A percentile compares a stretch with the other conserved stretches of the same genome.
Conservation (phyloP, 2,329 filamentous ascomycete genomes). For the Aspergillus neoniger region DNA sequence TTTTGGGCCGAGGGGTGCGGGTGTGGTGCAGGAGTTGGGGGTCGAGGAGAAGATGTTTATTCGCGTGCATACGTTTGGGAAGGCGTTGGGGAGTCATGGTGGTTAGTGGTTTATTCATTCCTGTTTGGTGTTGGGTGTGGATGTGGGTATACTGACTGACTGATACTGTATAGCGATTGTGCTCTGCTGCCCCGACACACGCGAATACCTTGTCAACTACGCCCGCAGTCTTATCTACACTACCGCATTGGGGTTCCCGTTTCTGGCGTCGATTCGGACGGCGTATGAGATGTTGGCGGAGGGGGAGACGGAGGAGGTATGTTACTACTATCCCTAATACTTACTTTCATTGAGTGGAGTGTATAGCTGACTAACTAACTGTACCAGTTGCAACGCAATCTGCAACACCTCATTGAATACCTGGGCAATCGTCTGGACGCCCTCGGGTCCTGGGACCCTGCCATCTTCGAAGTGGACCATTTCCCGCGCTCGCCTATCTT, state of each 20-base stretch:
- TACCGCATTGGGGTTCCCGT: conserved; percentile 65
- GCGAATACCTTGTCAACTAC: conserved; percentile 72
- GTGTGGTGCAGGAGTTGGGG: conserved; percentile 53
- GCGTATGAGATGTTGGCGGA: conserved; percentile 59
- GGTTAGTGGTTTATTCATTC: conserved; percentile 51
- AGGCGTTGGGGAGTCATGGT: conserved; percentile 63
- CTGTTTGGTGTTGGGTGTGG: too few species aligned
- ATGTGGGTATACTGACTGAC: background rate
- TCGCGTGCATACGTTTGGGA: conserved; percentile 55
- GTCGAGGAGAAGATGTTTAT: conserved; percentile 54
- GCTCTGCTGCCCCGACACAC: conserved; percentile 60
- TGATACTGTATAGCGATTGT: conserved; percentile 53
- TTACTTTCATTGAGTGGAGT: background rate
- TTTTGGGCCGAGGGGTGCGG: conserved; percentile 52
- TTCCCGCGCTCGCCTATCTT: conserved; percentile 65
- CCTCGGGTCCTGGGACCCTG: conserved; percentile 32
- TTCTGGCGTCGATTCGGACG: conserved; percentile 60
- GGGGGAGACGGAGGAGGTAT: conserved; percentile 52
- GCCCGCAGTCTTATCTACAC: conserved; percentile 75
- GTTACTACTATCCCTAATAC: conserved; percentile 4
- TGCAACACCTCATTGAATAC: conserved; percentile 51
- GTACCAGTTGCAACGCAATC: conserved; percentile 43
- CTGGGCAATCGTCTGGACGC: conserved; percentile 49
- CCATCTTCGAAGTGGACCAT: conserved; percentile 42
- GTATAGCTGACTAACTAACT: conserved; percentile 15